phyloP scores from a whole-genome alignment of 2,329 filamentous ascomycete species.

The Teratosphaeria viscida region DNA sequence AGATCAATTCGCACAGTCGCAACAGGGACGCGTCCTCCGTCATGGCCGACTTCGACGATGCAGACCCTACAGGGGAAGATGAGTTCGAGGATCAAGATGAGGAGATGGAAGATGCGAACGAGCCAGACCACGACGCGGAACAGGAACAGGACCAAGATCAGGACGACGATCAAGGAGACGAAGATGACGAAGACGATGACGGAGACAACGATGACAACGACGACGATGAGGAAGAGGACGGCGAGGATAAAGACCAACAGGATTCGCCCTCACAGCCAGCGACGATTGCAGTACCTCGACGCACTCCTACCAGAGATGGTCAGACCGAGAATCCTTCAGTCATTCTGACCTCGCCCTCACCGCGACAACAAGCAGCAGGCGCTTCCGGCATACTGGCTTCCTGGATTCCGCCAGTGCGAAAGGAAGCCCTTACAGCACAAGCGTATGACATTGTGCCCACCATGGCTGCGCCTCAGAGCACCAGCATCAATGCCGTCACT shows the following conservation, averaged over 20 bases:
- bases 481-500: constrained; percentile 85
- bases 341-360: constrained; percentile 39
- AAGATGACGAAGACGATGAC: constrained; percentile 30
- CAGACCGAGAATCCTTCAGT: constrained; percentile 34
- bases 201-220: constrained; percentile 27
- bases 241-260: constrained; percentile 32
- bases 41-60: constrained; percentile 38
- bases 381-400: constrained; percentile 8
- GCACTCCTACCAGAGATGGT: constrained; percentile 10
- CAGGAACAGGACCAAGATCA: constrained; percentile 26
- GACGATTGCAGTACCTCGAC: constrained; percentile 2
- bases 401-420: constrained; percentile 42
- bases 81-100: constrained; percentile 37
- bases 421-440: constrained; percentile 66
- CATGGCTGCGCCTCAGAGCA: constrained; percentile 90
- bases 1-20: background rate
- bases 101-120: constrained; percentile 34
- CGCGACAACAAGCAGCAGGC: constrained; percentile 21
- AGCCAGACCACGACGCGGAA: constrained; percentile 28
- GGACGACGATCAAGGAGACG: constrained; percentile 29
- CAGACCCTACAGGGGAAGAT: constrained; percentile 24
- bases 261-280: constrained; percentile 33
- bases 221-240: constrained; percentile 27
- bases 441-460: constrained; percentile 94
- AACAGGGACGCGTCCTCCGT: background rate